These are phyloP conservation scores for Sphaerosporella brunnea DNA, from an alignment of 495 filamentous ascomycete genomes.

Conservation along the genomic window DNA sequence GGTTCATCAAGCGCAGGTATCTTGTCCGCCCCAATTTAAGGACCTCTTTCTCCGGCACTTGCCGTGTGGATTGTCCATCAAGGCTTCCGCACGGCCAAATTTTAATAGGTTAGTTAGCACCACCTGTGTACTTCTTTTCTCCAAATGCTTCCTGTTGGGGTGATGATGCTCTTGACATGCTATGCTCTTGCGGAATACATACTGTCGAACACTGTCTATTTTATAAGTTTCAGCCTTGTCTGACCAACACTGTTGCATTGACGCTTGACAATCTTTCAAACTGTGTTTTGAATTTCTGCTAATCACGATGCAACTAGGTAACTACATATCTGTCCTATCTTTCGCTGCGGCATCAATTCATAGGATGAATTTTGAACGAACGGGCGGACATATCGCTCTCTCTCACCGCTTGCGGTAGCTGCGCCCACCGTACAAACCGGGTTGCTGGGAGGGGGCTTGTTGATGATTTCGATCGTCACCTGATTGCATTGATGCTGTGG, in stretches of 20 bases:
- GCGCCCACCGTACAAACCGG: slow-evolving; percentile 24
- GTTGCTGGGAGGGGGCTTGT: slow-evolving; percentile 20
- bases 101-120: too few species aligned
- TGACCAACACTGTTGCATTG: slow-evolving; percentile 12
- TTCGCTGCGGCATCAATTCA: slow-evolving; percentile 1
- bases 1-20: too few species aligned
- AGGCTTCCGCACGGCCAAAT: too few species aligned
- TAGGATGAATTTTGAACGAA: slow-evolving; percentile 28
- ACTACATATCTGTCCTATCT: not conserved
- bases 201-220: slow-evolving; percentile 23
- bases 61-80: too few species aligned
- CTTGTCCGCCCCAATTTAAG: too few species aligned
- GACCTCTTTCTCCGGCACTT: too few species aligned
- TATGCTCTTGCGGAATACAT: slow-evolving; percentile 26
- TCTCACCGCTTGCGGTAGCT: slow-evolving; percentile 23
- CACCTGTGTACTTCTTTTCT: too few species aligned
- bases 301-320: too few species aligned
- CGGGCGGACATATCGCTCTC: slow-evolving; percentile 25
- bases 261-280: not conserved
- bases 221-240: slow-evolving; percentile 28
- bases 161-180: slow-evolving; percentile 27
- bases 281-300: not conserved
- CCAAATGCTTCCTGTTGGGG: slow-evolving; percentile 10
- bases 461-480: slow-evolving; percentile 27
- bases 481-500: slow-evolving; percentile 18